Evolutionary conservation across 169 alveolate genomes (phyloP).

Genomic region (Eimeria brunetti): DNA sequence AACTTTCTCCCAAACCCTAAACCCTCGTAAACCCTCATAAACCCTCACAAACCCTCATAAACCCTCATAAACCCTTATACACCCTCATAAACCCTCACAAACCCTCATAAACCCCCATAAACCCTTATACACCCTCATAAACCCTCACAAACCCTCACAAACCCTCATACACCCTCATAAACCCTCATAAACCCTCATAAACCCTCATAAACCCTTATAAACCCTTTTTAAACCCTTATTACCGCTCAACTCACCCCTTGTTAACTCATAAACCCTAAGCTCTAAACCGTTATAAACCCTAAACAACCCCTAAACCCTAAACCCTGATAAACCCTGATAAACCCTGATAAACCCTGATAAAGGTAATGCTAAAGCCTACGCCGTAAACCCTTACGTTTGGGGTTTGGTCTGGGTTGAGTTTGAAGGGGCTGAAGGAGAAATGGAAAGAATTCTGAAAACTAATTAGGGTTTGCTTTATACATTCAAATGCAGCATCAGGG

Average conservation of each 20-base stretch:
- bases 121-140: no score
- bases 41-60: no score
- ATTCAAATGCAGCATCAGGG: slow-evolving; percentile 19
- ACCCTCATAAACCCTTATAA: no score
- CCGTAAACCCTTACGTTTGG: slow-evolving; percentile 42
- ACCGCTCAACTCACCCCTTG: no score
- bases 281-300: not conserved
- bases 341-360: not conserved
- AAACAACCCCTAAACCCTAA: not conserved
- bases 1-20: not conserved
- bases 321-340: slow-evolving; percentile 1
- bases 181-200: no score
- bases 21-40: no score
- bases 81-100: no score
- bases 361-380: not conserved
- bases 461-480: not conserved
- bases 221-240: no score
- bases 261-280: not conserved
- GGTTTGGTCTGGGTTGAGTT: slow-evolving; percentile 7
- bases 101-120: no score
- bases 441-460: slow-evolving; percentile 36
- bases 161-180: no score
- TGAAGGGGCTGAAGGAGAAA: slow-evolving; percentile 46
- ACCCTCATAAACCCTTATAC: no score
- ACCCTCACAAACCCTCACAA: no score